Evolutionary conservation across 1,139 yeast species (phyloP).

Genomic region (Pichia sp.): DNA sequence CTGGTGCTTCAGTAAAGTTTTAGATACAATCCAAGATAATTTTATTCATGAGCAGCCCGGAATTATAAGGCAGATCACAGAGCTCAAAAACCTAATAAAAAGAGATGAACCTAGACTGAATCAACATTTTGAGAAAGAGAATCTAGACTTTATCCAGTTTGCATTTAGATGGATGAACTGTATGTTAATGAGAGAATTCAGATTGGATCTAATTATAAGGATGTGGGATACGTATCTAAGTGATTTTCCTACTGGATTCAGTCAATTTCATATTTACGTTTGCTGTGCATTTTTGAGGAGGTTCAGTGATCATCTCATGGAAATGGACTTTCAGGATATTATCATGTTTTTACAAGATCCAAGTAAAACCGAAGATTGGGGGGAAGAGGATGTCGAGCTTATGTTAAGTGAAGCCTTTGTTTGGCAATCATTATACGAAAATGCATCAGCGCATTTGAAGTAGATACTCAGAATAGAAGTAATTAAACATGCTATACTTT

Average conservation of each 20-base stretch:
- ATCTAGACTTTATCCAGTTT: slow-evolving; percentile 88
- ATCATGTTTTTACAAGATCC: slow-evolving; percentile 76
- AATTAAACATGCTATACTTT: not conserved
- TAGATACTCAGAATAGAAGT: slow-evolving; percentile 20
- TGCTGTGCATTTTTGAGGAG: slow-evolving; percentile 96
- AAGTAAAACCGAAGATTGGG: slow-evolving; percentile 83
- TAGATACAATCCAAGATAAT: slow-evolving; percentile 93
- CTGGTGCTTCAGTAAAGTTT: slow-evolving; percentile 87
- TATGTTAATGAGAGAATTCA: slow-evolving; percentile 85
- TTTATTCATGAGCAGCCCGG: slow-evolving; percentile 99
- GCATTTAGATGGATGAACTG: slow-evolving; percentile 99
- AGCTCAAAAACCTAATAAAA: slow-evolving; percentile 65
- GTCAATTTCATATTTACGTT: slow-evolving; percentile 90
- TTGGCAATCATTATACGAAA: slow-evolving; percentile 89
- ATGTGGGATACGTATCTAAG: slow-evolving; percentile 98
- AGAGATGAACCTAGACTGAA: slow-evolving; percentile 72
- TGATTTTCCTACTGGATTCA: slow-evolving; percentile 82
- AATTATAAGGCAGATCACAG: slow-evolving; percentile 81
- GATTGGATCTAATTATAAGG: slow-evolving; percentile 68
- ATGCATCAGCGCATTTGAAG: slow-evolving; percentile 76
- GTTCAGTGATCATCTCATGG: slow-evolving; percentile 69
- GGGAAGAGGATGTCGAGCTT: slow-evolving; percentile 82
- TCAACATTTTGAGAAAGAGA: slow-evolving; percentile 69
- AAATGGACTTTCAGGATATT: slow-evolving; percentile 93
- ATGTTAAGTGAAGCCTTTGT: slow-evolving; percentile 91